Evolutionary conservation across 2,329 filamentous ascomycete species (phyloP), one percentile per base, ranked within the genome.

Genomic region (Pezicula neosporulosa): DNA sequence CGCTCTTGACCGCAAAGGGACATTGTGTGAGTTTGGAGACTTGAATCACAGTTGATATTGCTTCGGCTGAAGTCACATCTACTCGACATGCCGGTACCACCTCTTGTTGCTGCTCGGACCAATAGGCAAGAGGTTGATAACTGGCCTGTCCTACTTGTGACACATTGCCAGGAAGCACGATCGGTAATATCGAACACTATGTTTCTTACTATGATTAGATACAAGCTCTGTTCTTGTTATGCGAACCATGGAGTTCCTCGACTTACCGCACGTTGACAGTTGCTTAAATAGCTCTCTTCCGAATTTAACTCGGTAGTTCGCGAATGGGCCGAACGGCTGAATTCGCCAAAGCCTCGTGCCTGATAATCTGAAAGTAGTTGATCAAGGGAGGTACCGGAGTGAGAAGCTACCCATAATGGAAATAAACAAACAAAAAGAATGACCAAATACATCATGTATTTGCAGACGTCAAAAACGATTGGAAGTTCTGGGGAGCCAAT

Each of bases 1-100:
- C 59, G 19, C 53, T 52, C 43, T 54, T 57, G n/a, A 62, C 56
- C 6, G 53, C 57, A 39, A 63, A 62, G 8, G 50, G 52, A 39
- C 57, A 57, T 33, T 49, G 6, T 21, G 55, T 48, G 13, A 54
- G 18, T 6, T 52, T 54, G 13, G 51, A 43, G 3, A 59, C 45
- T n/a, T 48, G 50, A n/a, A 60, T 28, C 13, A 52, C 44, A 2
- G 49, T 53, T 5, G 58, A 57, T 36, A 60, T 52, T 21, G 51
- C 50, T 37, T 52, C 33, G 3, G 58, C 48, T 7, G 47, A 54
- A 24, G 51, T 48, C 21, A 53, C 51, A 15, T 55, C 53, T 42
- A 63, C 43, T 27, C 57, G 45, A 45, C 62, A 64, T 3, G 53
- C 52, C 8, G 62, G 60, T 3, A 13, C 41, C 9, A 49, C 18